A percentile compares a stretch with the other conserved stretches of the same genome.
These are phyloP conservation scores for Calonectria pseudoreteaudii DNA, from an alignment of 2,329 filamentous ascomycete species.

Conservation along the genomic window DNA sequence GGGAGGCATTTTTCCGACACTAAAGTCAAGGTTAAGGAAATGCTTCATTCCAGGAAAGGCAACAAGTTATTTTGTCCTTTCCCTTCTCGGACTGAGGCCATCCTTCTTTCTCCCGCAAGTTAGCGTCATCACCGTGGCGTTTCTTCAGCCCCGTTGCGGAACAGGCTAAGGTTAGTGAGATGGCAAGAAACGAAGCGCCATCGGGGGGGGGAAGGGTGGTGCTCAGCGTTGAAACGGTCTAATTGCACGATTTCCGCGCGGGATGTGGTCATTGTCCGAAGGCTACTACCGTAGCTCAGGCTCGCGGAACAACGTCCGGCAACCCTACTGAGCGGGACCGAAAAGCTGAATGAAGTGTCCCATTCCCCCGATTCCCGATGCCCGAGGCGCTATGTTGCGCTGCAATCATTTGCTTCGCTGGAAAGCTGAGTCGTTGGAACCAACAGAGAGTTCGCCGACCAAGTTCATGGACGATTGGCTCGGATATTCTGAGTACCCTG, in stretches of 20 bases:
- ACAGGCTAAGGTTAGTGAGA: not conserved
- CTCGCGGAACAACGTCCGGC: not conserved
- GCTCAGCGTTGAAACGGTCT: slow-evolving; percentile 5
- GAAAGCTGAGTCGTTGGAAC: not conserved
- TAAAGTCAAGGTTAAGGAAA: not conserved
- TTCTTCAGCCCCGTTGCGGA: not conserved
- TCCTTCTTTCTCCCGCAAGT: not conserved
- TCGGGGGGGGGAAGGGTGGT: too few species aligned
- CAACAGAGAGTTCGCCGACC: not conserved
- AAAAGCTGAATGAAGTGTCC: too few species aligned
- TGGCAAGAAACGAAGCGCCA: not conserved
- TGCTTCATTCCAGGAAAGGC: not conserved
- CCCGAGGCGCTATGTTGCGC: not conserved
- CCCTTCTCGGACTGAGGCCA: not conserved
- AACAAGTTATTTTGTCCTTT: not conserved
- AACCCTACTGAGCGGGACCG: not conserved
- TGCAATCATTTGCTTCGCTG: not conserved
- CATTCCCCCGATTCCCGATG: too few species aligned
- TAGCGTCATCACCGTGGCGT: not conserved
- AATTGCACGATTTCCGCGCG: not conserved
- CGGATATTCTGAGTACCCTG: not conserved
- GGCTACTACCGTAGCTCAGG: not conserved
- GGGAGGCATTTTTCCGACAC: not conserved
- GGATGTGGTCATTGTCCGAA: not conserved
- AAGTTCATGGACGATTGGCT: not conserved